A percentile compares a stretch with the other conserved stretches of the same genome.
These are phyloP conservation scores for Boletus coccyginus DNA, from an alignment of 768 basidiomycete genomes.

Conservation along the genomic window DNA sequence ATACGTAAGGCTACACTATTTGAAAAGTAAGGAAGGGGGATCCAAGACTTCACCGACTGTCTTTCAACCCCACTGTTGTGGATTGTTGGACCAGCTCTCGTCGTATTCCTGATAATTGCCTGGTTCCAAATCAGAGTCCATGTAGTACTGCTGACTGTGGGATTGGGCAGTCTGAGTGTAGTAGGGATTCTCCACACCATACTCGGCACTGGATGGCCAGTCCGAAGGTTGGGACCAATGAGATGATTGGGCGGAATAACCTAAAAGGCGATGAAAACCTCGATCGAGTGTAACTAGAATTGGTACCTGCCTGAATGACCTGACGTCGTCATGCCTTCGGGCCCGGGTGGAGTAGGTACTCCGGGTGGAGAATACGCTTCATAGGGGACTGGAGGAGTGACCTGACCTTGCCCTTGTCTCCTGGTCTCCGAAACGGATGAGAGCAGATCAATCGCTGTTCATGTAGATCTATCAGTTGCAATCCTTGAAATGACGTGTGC, in stretches of 20 bases:
- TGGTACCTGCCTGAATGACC: neutral
- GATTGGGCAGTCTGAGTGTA: neutral
- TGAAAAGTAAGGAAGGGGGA: neutral
- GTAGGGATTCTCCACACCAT: neutral
- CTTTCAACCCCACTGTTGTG: neutral
- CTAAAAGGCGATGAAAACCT: conserved; percentile 4
- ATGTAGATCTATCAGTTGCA: neutral
- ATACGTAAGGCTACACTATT: neutral
- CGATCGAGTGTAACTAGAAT: neutral
- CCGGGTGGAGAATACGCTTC: neutral
- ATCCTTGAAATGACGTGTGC: neutral
- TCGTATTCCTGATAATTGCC: neutral
- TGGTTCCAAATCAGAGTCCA: neutral
- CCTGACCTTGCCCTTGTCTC: too few species aligned
- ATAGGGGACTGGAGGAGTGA: neutral
- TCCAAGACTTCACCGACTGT: neutral
- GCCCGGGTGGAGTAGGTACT: neutral
- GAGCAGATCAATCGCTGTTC: conserved; percentile 12
- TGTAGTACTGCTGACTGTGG: conserved; percentile 1
- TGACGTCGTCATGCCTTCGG: neutral
- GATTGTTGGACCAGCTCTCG: neutral
- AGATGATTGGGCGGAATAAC: neutral
- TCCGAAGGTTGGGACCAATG: neutral
- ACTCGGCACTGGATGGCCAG: neutral
- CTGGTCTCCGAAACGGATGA: too few species aligned